These are phyloP conservation scores for Mycogone perniciosa DNA, from an alignment of 2,329 filamentous ascomycete genomes.

Conservation along the genomic window DNA sequence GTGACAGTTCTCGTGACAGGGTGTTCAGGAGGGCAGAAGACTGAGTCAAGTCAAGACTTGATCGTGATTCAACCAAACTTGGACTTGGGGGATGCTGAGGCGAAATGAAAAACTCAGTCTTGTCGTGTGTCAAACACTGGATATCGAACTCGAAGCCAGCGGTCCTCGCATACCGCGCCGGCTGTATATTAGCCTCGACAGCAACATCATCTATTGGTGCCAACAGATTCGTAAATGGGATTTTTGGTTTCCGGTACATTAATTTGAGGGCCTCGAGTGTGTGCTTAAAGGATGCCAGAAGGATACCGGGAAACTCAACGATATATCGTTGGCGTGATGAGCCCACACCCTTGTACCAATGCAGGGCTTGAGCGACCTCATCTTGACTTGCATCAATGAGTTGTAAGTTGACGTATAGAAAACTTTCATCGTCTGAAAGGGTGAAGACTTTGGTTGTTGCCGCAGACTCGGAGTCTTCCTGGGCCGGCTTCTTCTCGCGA, in stretches of 20 bases:
- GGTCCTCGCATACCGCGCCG: slow-evolving; percentile 45
- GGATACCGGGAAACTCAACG: slow-evolving; percentile 56
- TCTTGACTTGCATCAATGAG: slow-evolving; percentile 19
- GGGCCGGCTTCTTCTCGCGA: neutral
- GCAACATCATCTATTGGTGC: slow-evolving; percentile 23
- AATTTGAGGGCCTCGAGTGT: slow-evolving; percentile 50
- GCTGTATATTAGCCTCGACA: slow-evolving; percentile 26
- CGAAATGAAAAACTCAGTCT: slow-evolving; percentile 17
- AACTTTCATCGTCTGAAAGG: slow-evolving; percentile 16
- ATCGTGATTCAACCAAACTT: slow-evolving; percentile 24
- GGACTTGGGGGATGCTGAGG: slow-evolving; percentile 14
- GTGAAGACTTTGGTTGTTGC: neutral
- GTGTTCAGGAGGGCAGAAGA: slow-evolving; percentile 46
- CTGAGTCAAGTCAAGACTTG: slow-evolving; percentile 47
- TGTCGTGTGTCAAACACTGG: slow-evolving; percentile 1
- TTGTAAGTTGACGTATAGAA: slow-evolving; percentile 27
- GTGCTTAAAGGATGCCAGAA: slow-evolving; percentile 52
- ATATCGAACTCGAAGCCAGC: slow-evolving; percentile 42
- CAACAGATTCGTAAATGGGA: slow-evolving; percentile 46
- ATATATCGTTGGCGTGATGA: slow-evolving; percentile 26
- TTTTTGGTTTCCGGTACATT: slow-evolving; percentile 36
- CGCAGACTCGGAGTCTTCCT: slow-evolving; percentile 13
- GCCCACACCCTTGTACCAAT: slow-evolving; percentile 24
- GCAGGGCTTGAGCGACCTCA: slow-evolving; percentile 21
- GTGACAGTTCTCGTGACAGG: slow-evolving; percentile 45